Evolutionary conservation across 1,284 basidiomycete species (phyloP).

Genomic region (Heterobasidion irregulare): DNA sequence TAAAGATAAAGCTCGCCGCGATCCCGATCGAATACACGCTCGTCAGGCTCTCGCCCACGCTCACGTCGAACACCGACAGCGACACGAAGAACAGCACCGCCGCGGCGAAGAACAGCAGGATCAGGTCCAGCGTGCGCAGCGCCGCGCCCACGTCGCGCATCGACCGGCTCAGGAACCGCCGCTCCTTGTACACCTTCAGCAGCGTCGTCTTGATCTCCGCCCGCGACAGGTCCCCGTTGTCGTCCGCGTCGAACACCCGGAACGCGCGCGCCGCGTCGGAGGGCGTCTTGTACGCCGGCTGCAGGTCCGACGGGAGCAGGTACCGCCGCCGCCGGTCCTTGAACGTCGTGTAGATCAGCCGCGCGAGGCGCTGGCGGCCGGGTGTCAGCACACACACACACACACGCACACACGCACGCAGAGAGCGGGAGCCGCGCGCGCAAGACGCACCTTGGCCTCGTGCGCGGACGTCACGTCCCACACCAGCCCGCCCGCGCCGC

Average conservation of each 20-base stretch:
- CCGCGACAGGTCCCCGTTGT: slow-evolving; percentile 73
- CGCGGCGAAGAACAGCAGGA: slow-evolving; percentile 54
- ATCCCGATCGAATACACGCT: slow-evolving; percentile 63
- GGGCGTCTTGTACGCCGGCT: slow-evolving; percentile 54
- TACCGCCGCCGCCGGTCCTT: slow-evolving; percentile 47
- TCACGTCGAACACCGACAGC: slow-evolving; percentile 61
- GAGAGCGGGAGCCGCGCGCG: neutral
- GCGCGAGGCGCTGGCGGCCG: slow-evolving; percentile 46
- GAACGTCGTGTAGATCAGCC: slow-evolving; percentile 59
- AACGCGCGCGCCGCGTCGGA: slow-evolving; percentile 60
- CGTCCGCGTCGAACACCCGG: slow-evolving; percentile 68
- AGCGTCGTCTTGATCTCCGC: slow-evolving; percentile 69
- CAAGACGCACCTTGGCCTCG: slow-evolving; percentile 52
- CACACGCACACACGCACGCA: too few species aligned
- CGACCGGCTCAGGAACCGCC: slow-evolving; percentile 59
- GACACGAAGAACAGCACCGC: slow-evolving; percentile 66
- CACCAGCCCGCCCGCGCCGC: slow-evolving; percentile 27
- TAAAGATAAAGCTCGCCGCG: slow-evolving; percentile 72
- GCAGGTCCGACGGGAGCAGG: slow-evolving; percentile 62
- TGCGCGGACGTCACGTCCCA: slow-evolving; percentile 47
- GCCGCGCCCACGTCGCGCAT: slow-evolving; percentile 67
- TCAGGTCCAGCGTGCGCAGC: slow-evolving; percentile 50
- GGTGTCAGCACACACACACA: slow-evolving; percentile 11
- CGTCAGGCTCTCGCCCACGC: slow-evolving; percentile 51
- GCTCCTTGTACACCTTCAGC: slow-evolving; percentile 69